Evolutionary conservation across 2,329 filamentous ascomycete genomes (phyloP), one percentile per base, ranked within the genome.

Genomic region (Aspergillus sp.): DNA sequence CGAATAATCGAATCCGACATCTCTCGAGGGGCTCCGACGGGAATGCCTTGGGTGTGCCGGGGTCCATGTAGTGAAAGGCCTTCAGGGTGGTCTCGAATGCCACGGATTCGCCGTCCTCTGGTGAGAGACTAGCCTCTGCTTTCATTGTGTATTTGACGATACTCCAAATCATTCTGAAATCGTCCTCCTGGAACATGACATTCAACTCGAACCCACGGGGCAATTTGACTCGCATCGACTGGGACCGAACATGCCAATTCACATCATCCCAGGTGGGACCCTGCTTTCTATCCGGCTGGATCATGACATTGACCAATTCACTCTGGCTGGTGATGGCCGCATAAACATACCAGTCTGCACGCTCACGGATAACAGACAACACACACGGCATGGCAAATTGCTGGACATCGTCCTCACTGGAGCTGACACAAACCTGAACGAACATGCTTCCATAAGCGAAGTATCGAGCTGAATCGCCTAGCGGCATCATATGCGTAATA

Each of bases 111-210:
- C 84, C 81, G 17, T 69, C 67, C 25, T 76, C 72, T 5, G 78
- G 75, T 22, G 76, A 75, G 26, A 93, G 67, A 32, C 76, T 82
- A 15, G 71, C 69, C 49, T 86, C 80, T 2, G 89, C 75, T 48
- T 82, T 85, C 43, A 72, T 74, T 15, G 82, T 84, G 53, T 93
- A 89, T 38, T 93, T 85, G 43, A 86, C 85, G 58, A 93, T 85
- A 46, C 77, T 82, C 75, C 80, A 88, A 8, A 93, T 61, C 41
- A 74, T 78, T 40, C 79, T 75, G 62, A 82, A 93, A 51, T 93
- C 85, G n/a, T 73, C 66, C 47, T 86, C 82, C 10, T 69, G 70
- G 51, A 86, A 78, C 41, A 81, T 76, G 12, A 91, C 63, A 13
- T 73, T 74, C 26, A 93, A 61, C 36, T 80, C 64, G 49, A 91